Evolutionary conservation across 2,329 filamentous ascomycete genomes (phyloP).

Genomic region (Grosmannia clavigera): DNA sequence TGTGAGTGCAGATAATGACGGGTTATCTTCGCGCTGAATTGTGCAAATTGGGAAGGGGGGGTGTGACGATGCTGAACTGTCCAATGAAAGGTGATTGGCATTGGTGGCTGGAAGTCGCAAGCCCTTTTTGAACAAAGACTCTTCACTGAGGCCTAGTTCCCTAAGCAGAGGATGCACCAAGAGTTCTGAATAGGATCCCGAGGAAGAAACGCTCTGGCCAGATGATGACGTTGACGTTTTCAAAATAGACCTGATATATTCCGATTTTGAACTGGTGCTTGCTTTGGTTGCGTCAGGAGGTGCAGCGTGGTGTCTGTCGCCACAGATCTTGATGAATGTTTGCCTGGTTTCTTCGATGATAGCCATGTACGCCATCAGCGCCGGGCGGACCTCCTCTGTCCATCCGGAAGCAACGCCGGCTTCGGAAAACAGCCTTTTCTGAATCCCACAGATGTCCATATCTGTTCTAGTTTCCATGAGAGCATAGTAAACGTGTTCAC

Average conservation of each 20-base stretch:
- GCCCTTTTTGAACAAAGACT: conserved; percentile 2
- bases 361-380: conserved; percentile 5
- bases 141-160: background rate
- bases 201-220: conserved; percentile 2
- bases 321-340: background rate
- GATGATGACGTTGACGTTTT: conserved; percentile 7
- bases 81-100: background rate
- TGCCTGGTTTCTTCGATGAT: background rate
- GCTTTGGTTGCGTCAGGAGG: no score
- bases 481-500: conserved; percentile 5
- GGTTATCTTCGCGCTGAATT: background rate
- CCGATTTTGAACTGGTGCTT: background rate
- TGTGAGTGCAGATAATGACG: background rate
- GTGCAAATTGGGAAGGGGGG: background rate
- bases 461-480: conserved; percentile 1
- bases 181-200: conserved; percentile 1
- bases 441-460: background rate
- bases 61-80: background rate
- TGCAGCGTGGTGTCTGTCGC: background rate
- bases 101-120: background rate
- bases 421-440: background rate
- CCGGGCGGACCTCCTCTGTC: conserved; percentile 5
- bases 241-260: conserved; percentile 5
- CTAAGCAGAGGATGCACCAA: conserved; percentile 2
- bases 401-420: conserved; percentile 7